phyloP scores from a whole-genome alignment of 345 rosid genomes.

The Sonneratia alba region DNA sequence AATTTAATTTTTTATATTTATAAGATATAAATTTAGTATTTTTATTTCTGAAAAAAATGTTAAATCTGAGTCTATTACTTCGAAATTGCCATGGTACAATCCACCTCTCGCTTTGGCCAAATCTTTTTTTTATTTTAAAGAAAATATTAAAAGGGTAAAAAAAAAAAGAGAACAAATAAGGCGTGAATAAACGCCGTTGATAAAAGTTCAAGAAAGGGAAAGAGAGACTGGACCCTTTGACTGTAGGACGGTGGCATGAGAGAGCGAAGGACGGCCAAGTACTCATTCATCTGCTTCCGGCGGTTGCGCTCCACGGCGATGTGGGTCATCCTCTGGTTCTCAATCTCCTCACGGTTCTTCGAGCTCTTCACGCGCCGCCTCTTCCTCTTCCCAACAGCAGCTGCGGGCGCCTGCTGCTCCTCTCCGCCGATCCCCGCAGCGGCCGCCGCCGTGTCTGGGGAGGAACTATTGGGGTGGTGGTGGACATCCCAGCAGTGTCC shows the following conservation, averaged over 20 bases:
- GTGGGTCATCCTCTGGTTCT: slow-evolving; percentile 91
- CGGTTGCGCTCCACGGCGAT: slow-evolving; percentile 94
- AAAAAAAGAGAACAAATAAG: not conserved
- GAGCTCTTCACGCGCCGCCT: slow-evolving; percentile 48
- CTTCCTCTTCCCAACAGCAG: slow-evolving; percentile 33
- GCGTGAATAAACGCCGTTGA: not conserved
- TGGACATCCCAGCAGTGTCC: not conserved
- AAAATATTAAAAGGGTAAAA: not conserved
- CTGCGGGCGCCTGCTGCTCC: not conserved
- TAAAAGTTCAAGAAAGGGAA: not conserved
- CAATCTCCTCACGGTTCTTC: slow-evolving; percentile 81
- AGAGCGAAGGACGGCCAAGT: slow-evolving; percentile 65
- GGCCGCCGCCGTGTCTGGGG: not conserved
- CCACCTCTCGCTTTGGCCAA: not conserved
- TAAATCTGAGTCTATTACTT: no score
- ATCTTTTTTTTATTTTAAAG: no score
- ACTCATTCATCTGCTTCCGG: slow-evolving; percentile 92
- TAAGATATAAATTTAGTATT: no score
- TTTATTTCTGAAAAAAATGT: no score
- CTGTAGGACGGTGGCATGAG: slow-evolving; percentile 85
- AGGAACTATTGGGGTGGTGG: not conserved
- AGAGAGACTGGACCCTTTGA: slow-evolving; percentile 55
- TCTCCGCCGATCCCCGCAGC: no score
- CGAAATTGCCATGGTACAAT: not conserved
- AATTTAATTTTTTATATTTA: no score